Evolutionary conservation across 805 yeast species (phyloP).

Genomic region (Ogataea saltuana): DNA sequence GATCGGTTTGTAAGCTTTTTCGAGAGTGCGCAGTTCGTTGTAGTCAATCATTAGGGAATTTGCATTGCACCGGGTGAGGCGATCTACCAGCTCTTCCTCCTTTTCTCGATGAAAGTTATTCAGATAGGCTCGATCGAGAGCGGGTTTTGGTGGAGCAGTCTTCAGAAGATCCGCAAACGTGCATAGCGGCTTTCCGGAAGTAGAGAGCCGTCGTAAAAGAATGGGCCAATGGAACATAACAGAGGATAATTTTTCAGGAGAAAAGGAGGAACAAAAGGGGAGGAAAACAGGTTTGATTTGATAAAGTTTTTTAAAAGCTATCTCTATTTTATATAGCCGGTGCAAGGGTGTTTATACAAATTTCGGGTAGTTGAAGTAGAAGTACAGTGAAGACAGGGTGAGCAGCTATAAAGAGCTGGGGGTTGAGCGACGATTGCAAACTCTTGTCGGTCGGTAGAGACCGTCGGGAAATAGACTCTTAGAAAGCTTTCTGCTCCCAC

Average conservation of each 20-base stretch:
- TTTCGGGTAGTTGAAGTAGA: neutral
- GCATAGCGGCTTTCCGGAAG: neutral
- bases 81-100: constrained; percentile 5
- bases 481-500: too few species aligned
- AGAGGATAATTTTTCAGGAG: neutral
- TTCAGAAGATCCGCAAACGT: constrained; percentile 1
- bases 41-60: neutral
- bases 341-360: constrained; percentile 3
- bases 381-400: neutral
- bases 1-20: neutral
- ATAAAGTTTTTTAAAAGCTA: too few species aligned
- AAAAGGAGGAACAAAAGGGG: neutral
- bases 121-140: neutral
- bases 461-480: too few species aligned
- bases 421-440: too few species aligned
- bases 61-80: neutral
- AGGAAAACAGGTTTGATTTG: too few species aligned
- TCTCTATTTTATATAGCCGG: too few species aligned
- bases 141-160: neutral
- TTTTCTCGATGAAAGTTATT: neutral
- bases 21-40: constrained; percentile 5
- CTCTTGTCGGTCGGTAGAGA: too few species aligned
- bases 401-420: too few species aligned
- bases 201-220: neutral
- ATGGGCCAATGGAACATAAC: neutral